Conservation (phyloP, 202 grass and related monocot species). For the Panicum virgatum region DNA sequence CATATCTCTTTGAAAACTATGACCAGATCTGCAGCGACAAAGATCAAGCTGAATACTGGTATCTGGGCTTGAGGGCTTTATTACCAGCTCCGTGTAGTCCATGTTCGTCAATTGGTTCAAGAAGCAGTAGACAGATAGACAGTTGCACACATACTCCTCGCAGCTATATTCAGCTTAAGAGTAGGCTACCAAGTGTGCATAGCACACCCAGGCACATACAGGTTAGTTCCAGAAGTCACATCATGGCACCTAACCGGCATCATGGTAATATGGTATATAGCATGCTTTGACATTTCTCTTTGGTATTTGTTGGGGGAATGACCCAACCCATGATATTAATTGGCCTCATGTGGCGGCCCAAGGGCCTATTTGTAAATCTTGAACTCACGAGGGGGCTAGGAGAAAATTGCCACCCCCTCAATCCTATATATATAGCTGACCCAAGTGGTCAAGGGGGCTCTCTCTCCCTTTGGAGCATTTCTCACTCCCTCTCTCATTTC, state of each 20-base stretch:
- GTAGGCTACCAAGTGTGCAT: slow-evolving; percentile 45
- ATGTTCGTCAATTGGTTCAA: slow-evolving; percentile 49
- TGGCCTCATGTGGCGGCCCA: too few species aligned
- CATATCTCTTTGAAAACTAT: slow-evolving; percentile 15
- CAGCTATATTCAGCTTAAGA: slow-evolving; percentile 63
- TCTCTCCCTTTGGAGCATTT: too few species aligned
- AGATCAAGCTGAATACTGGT: slow-evolving; percentile 87
- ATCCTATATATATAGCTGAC: too few species aligned
- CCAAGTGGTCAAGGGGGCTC: too few species aligned
- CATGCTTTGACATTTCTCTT: background rate
- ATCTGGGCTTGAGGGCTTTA: slow-evolving; percentile 71
- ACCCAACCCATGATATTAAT: too few species aligned
- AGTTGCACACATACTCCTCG: slow-evolving; percentile 72
- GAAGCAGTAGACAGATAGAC: slow-evolving; percentile 58
- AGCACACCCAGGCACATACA: slow-evolving; percentile 71
- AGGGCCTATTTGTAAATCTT: too few species aligned
- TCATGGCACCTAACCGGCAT: background rate
- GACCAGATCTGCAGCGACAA: slow-evolving; percentile 84
- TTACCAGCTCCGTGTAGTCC: slow-evolving; percentile 58
- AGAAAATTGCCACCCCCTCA: too few species aligned
- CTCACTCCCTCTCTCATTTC: too few species aligned
- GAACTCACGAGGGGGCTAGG: too few species aligned
- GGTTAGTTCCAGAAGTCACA: slow-evolving; percentile 53
- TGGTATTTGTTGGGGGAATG: too few species aligned
- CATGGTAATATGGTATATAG: background rate